Percentiles rank a stretch among this genome's conserved stretches.
Conservation (phyloP, 495 filamentous ascomycete genomes). For the Neurospora sp. region DNA sequence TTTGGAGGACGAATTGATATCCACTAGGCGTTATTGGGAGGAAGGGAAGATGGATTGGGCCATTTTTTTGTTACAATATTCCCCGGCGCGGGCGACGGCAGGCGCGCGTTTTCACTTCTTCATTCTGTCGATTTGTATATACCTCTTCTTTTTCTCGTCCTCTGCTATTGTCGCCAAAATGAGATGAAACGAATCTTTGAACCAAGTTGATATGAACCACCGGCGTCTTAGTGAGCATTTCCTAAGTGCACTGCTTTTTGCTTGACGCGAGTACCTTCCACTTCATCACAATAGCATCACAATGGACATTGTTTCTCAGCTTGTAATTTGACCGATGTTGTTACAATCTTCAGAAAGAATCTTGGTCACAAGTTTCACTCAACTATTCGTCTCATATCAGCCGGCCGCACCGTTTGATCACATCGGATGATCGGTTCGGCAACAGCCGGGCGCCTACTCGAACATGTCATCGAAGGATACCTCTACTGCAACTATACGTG, state of each 20-base stretch:
- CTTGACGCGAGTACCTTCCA: no score
- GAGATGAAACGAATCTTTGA: background rate
- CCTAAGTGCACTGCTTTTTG: no score
- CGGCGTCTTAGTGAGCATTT: no score
- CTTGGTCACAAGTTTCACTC: background rate
- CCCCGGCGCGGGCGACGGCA: background rate
- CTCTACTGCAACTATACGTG: background rate
- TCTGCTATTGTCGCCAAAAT: background rate
- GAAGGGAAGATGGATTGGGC: background rate
- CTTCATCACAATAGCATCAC: no score
- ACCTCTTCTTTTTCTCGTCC: background rate
- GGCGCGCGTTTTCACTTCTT: background rate
- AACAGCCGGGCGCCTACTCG: background rate
- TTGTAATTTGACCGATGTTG: background rate
- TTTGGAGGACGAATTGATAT: background rate
- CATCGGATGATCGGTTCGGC: background rate
- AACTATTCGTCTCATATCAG: background rate
- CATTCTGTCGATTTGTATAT: background rate
- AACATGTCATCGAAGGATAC: background rate
- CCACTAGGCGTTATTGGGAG: constrained; percentile 7
- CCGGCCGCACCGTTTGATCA: background rate
- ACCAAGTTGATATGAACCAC: background rate
- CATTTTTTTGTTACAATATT: background rate
- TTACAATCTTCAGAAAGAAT: background rate
- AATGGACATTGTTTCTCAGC: background rate